Conservation (phyloP, 2,329 filamentous ascomycete species). For the Fusarium nelsonii region DNA sequence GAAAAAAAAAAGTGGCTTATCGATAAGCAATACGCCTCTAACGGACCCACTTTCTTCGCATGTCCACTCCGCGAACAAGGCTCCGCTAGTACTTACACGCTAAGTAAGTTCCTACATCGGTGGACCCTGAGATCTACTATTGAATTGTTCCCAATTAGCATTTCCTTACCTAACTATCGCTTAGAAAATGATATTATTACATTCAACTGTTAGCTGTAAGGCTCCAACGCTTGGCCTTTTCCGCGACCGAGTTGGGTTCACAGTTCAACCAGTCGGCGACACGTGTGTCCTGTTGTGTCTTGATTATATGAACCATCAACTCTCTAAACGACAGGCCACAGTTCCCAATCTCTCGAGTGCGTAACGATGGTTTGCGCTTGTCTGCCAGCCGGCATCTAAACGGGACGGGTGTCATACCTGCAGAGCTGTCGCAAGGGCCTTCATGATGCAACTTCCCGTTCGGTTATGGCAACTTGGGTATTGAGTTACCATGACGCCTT, state of each 20-base stretch:
- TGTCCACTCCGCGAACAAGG: neutral
- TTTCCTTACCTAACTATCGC: neutral
- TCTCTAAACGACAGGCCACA: neutral
- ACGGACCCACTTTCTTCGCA: conserved; percentile 12
- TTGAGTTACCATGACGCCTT: conserved; percentile 20
- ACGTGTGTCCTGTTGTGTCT: conserved; percentile 39
- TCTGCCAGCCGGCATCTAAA: neutral
- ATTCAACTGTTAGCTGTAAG: neutral
- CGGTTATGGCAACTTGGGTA: conserved; percentile 9
- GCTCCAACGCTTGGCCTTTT: neutral
- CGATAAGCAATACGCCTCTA: conserved; percentile 45
- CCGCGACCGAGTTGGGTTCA: conserved; percentile 23
- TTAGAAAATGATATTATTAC: neutral
- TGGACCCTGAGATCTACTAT: conserved; percentile 5
- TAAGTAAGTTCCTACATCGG: conserved; percentile 2
- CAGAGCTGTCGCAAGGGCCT: conserved; percentile 20
- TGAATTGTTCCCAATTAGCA: neutral
- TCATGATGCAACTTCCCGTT: conserved; percentile 29
- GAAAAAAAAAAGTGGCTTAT: conserved; percentile 50
- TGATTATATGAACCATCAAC: conserved; percentile 21
- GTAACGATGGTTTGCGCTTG: conserved; percentile 27
- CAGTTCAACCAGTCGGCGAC: conserved; percentile 35
- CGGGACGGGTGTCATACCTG: conserved; percentile 30
- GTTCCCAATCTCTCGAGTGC: conserved; percentile 10
- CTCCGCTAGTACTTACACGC: neutral